Percentiles rank a stretch among this genome's conserved stretches.
Evolutionary conservation across 2,329 filamentous ascomycete species (phyloP).

Genomic region (Hirsutella rhossiliensis): DNA sequence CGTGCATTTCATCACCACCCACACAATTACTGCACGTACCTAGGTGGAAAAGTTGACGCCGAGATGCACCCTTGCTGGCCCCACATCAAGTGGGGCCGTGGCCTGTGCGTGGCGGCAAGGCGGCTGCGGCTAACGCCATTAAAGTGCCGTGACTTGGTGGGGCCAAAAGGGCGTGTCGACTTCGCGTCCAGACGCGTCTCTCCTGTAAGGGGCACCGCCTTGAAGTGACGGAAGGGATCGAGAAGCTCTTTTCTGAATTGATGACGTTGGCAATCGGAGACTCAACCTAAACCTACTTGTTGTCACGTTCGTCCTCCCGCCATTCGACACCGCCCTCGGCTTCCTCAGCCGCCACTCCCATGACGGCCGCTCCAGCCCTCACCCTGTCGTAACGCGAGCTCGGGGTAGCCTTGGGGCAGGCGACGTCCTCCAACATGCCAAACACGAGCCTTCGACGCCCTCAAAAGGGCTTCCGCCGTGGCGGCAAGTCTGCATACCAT

Average conservation of each 20-base stretch:
- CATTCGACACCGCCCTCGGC: not conserved
- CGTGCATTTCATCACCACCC: too few relatives aligned
- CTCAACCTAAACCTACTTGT: not conserved
- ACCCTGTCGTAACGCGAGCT: constrained; percentile 8
- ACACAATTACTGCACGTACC: too few relatives aligned
- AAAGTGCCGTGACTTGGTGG: constrained; percentile 14
- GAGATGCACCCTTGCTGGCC: not conserved
- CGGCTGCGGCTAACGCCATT: constrained; percentile 13
- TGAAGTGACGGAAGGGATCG: too few relatives aligned
- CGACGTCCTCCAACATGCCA: constrained; percentile 31
- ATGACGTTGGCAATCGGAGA: not conserved
- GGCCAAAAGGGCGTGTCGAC: not conserved
- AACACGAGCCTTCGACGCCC: constrained; percentile 48
- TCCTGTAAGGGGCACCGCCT: too few relatives aligned
- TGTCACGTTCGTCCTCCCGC: not conserved
- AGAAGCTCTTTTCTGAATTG: too few relatives aligned
- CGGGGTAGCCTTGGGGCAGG: not conserved
- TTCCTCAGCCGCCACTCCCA: constrained; percentile 3
- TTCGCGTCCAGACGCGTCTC: constrained; percentile 22
- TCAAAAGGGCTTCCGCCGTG: constrained; percentile 56
- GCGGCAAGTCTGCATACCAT: constrained; percentile 57
- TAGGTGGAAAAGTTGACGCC: not conserved
- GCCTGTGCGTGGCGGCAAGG: not conserved
- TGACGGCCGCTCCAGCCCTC: constrained; percentile 6
- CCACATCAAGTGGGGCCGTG: not conserved